These are phyloP conservation scores for Aspergillus indologenus DNA, from an alignment of 495 filamentous ascomycete genomes.

Conservation along the genomic window DNA sequence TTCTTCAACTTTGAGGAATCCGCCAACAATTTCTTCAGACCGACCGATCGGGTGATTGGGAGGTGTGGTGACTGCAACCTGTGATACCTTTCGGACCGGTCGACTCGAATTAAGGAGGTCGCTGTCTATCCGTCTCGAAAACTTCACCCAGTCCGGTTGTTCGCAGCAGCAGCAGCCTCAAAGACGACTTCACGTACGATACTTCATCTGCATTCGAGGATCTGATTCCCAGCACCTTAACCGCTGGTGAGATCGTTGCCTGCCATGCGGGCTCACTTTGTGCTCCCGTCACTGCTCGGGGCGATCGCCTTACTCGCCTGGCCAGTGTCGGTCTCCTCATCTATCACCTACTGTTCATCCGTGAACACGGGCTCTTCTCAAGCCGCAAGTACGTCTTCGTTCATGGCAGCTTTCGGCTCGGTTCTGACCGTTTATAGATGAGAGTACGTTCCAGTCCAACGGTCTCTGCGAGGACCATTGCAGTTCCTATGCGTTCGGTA, in stretches of 20 bases:
- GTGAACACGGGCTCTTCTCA: slow-evolving; percentile 42
- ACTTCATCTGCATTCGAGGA: not conserved
- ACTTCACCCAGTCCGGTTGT: not conserved
- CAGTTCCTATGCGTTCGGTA: slow-evolving; percentile 60
- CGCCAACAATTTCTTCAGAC: not conserved
- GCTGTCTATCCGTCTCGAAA: not conserved
- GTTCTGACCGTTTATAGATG: slow-evolving; percentile 38
- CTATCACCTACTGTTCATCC: slow-evolving; percentile 41
- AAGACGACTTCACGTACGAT: not conserved
- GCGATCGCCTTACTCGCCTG: slow-evolving; percentile 20
- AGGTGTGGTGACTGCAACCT: not conserved
- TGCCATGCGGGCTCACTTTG: slow-evolving; percentile 18
- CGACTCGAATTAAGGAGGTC: not conserved
- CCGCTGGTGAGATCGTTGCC: slow-evolving; percentile 1
- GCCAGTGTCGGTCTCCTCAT: slow-evolving; percentile 17
- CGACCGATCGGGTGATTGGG: not conserved
- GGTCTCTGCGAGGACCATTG: slow-evolving; percentile 60
- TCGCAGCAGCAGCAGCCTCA: no score
- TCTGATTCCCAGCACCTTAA: no score
- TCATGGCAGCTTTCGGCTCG: not conserved
- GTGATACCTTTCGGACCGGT: not conserved
- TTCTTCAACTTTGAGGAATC: not conserved
- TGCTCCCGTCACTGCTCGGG: slow-evolving; percentile 20
- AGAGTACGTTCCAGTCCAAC: slow-evolving; percentile 60
- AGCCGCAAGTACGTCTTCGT: slow-evolving; percentile 26